Evolutionary conservation across 352 stramenopile species (phyloP), one percentile per base, ranked within the genome.

Genomic region (Globisporangium nagaii): DNA sequence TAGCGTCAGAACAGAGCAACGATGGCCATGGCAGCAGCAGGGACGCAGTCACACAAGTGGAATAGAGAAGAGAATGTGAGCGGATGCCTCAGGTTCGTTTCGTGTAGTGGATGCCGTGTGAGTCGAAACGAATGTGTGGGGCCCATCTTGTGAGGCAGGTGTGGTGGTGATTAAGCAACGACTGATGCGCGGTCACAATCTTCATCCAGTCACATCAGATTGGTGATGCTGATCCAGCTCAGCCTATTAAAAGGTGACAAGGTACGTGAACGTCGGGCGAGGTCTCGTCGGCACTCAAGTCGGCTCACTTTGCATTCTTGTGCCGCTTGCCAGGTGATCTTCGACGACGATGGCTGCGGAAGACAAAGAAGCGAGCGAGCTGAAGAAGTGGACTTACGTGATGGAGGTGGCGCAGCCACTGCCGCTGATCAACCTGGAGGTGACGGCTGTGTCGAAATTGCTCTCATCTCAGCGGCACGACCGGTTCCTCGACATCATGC

Each of bases 321-420:
- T n/a, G n/a, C n/a, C 30, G 57, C 63, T 10, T 58, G 13, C n/a
- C 46, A 66, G 19, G 48, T 57, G 22, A 50, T 10, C 28, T 25
- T 37, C 19, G 17, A 19, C 4, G 24, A 36, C 7, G n/a, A 17
- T 24, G 7, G 17, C 35, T 9, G 28, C 4, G 24, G 12, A 22
- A 13, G 39, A 30, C 10, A 25, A 44, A 10, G 28, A 20, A 1
- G 31, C 30, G n/a, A 19, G 28, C 4, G 40, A 45, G 40, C 22
- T 45, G 40, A 39, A 17, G 6, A 34, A 12, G 22, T 58, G 51
- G 51, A 51, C 24, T 15, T 58, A 36, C 28, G 51, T 51, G 20
- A 44, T 58, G 40, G 39, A 50, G 31, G 39, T 27, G 15, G 39
- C 39, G 28, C 13, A 57, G 34, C 15, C 40, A 10, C 39, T 57